phyloP scores from a whole-genome alignment of 139 green algal genomes.

The Microglena sp. region DNA sequence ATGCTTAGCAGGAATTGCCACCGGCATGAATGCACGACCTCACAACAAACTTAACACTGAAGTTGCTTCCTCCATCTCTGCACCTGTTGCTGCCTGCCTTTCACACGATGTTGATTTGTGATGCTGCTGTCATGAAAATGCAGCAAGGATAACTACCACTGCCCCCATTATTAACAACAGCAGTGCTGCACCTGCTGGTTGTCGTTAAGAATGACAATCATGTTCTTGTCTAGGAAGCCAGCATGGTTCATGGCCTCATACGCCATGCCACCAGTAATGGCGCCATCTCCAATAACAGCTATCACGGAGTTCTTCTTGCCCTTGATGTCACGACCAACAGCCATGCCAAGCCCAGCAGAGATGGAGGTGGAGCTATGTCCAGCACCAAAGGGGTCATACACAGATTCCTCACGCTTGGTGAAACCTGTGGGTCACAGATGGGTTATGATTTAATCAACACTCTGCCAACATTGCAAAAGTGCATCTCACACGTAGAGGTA shows the following conservation, averaged over 20 bases:
- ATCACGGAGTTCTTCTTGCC: constrained; percentile 65
- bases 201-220: constrained; percentile 99
- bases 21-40: too few relatives aligned
- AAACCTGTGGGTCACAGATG: too few relatives aligned
- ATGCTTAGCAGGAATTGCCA: too few relatives aligned
- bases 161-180: too few relatives aligned
- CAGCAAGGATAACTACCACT: too few relatives aligned
- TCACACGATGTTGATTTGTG: too few relatives aligned
- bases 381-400: constrained; percentile 95
- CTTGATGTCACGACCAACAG: constrained; percentile 79
- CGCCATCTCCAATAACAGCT: constrained; percentile 93
- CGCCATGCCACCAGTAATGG: constrained; percentile 98
- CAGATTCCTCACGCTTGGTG: constrained; percentile 88
- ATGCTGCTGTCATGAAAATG: too few relatives aligned
- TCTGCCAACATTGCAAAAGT: too few relatives aligned
- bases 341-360: constrained; percentile 93
- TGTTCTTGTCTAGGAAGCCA: constrained; percentile 98
- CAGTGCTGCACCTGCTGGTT: constrained; percentile 97
- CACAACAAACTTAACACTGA: too few relatives aligned
- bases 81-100: too few relatives aligned
- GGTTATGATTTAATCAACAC: too few relatives aligned
- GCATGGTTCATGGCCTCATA: constrained; percentile 99
- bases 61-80: too few relatives aligned
- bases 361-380: constrained; percentile 94
- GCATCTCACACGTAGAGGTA: background rate